Evolutionary conservation across 202 grass and related monocot species (phyloP).

Genomic region (Panicum virgatum): DNA sequence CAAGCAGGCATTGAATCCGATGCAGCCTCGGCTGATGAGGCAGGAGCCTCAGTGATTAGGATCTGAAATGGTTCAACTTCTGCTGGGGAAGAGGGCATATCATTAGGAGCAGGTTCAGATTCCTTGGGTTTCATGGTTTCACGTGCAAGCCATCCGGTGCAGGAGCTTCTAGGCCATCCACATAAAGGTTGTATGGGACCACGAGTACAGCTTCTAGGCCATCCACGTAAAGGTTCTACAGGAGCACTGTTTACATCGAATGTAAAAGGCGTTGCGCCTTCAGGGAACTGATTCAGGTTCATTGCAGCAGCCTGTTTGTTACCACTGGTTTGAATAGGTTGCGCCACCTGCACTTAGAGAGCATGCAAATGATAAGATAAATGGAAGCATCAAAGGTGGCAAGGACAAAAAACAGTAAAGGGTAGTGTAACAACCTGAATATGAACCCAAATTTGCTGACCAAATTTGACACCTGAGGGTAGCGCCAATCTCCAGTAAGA

Average conservation of each 20-base stretch:
- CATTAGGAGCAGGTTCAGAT: slow-evolving; percentile 18
- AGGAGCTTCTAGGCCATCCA: not conserved
- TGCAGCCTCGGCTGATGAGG: not conserved
- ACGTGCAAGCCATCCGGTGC: not conserved
- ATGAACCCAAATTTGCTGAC: slow-evolving; percentile 77
- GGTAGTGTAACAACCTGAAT: slow-evolving; percentile 59
- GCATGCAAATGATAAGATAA: slow-evolving; percentile 17
- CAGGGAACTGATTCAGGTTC: slow-evolving; percentile 57
- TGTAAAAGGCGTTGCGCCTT: slow-evolving; percentile 23
- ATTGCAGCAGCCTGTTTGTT: slow-evolving; percentile 17
- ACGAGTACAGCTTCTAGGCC: not conserved
- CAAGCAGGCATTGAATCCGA: not conserved
- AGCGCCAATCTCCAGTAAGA: slow-evolving; percentile 85
- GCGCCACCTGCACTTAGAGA: slow-evolving; percentile 56
- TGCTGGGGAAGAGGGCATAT: slow-evolving; percentile 3
- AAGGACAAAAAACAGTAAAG: not conserved
- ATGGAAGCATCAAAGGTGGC: not conserved
- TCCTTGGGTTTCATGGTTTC: not conserved
- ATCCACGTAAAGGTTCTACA: slow-evolving; percentile 1
- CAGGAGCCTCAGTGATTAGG: slow-evolving; percentile 18
- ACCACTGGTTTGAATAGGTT: slow-evolving; percentile 31
- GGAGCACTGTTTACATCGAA: slow-evolving; percentile 34
- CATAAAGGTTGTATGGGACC: slow-evolving; percentile 3
- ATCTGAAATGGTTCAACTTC: slow-evolving; percentile 3
- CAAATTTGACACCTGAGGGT: slow-evolving; percentile 69